Percentiles rank a stretch among this genome's conserved stretches.
These are phyloP conservation scores for Pseudevernia furfuracea DNA, from an alignment of 495 filamentous ascomycete genomes.

Conservation along the genomic window DNA sequence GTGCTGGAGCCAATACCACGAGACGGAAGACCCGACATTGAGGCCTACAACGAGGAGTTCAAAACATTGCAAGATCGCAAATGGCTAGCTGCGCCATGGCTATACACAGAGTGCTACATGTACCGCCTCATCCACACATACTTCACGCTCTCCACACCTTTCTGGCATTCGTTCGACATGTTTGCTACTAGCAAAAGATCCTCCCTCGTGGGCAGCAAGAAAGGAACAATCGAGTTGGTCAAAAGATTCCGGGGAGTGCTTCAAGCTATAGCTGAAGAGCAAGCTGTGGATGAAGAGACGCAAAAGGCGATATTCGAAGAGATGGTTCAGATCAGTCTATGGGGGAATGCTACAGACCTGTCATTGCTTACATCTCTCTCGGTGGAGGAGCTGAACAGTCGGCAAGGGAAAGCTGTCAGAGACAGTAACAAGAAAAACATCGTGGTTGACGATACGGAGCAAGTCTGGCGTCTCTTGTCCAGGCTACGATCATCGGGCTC, in stretches of 20 bases:
- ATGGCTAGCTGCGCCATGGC: constrained; percentile 80
- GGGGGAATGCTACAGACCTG: constrained; percentile 94
- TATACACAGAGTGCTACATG: constrained; percentile 88
- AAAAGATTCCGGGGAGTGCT: constrained; percentile 59
- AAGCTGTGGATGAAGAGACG: constrained; percentile 52
- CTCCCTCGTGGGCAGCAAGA: constrained; percentile 84
- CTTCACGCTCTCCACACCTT: constrained; percentile 62
- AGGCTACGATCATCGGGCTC: constrained; percentile 41
- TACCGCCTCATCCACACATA: constrained; percentile 71
- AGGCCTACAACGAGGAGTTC: constrained; percentile 74
- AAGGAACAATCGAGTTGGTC: constrained; percentile 82
- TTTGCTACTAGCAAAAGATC: constrained; percentile 82
- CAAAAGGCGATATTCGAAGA: constrained; percentile 76
- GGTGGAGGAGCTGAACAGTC: constrained; percentile 89
- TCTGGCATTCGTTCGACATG: constrained; percentile 85
- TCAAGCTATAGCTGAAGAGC: constrained; percentile 40
- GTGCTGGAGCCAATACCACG: constrained; percentile 60
- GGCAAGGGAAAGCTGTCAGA: constrained; percentile 79
- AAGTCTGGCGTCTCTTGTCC: constrained; percentile 61
- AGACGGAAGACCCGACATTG: constrained; percentile 70
- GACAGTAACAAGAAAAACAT: constrained; percentile 82
- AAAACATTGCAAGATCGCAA: constrained; percentile 59
- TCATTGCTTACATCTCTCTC: constrained; percentile 82
- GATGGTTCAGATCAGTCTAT: constrained; percentile 94
- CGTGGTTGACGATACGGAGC: constrained; percentile 67